A percentile compares a stretch with the other conserved stretches of the same genome.
These are phyloP conservation scores for Tricholoma furcatifolium DNA, from an alignment of 768 basidiomycete species.

Conservation along the genomic window DNA sequence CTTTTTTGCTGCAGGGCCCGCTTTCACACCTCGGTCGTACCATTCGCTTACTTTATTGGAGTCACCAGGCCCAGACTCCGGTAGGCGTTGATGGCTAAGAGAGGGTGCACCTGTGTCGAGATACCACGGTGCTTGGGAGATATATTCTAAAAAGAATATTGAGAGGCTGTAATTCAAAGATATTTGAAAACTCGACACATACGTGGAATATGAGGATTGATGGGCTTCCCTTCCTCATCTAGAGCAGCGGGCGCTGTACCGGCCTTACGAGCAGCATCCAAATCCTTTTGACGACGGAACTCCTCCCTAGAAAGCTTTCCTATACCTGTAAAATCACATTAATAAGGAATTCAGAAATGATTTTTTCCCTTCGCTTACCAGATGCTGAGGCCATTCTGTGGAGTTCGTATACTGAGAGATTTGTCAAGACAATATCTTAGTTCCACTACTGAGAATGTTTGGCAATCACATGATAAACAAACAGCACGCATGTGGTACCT, in stretches of 20 bases:
- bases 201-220: constrained; percentile 99
- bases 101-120: constrained; percentile 93
- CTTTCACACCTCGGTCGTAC: constrained; percentile 85
- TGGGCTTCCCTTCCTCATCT: constrained; percentile 92
- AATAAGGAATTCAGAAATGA: constrained; percentile 1
- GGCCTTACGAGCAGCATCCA: constrained; percentile 97
- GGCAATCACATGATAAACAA: constrained; percentile 2
- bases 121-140: constrained; percentile 99
- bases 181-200: constrained; percentile 25
- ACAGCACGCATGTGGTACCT: constrained; percentile 2
- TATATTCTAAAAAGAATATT: constrained; percentile 67
- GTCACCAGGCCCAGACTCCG: constrained; percentile 60
- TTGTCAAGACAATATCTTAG: too few species aligned
- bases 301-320: constrained; percentile 94
- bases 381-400: constrained; percentile 39
- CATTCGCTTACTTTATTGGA: constrained; percentile 78
- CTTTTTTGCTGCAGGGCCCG: constrained; percentile 93
- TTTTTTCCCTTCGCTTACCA: constrained; percentile 24
- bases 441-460: not conserved
- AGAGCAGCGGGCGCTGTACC: constrained; percentile 96
- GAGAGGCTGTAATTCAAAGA: not conserved
- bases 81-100: constrained; percentile 89
- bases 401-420: not conserved
- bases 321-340: constrained; percentile 34
- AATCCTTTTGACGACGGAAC: constrained; percentile 92